Evolutionary conservation across 805 yeast species (phyloP).

Genomic region (Candida nemodendra): DNA sequence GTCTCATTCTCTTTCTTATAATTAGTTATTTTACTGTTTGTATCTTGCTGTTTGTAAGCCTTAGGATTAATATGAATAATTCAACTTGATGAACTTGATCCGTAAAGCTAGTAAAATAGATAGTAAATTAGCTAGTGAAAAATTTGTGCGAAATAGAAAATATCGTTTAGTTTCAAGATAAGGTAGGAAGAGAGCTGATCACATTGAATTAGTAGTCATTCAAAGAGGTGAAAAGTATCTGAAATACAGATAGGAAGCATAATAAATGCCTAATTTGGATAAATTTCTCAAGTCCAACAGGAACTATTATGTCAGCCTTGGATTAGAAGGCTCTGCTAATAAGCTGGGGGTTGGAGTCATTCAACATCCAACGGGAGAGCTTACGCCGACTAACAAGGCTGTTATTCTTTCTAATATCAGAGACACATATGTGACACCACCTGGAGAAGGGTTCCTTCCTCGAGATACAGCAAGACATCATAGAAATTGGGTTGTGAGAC

Average conservation of each 20-base stretch:
- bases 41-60: no score
- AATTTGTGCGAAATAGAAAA: background rate
- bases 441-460: slow-evolving; percentile 97
- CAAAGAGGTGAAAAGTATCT: no score
- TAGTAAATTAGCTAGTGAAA: slow-evolving; percentile 7
- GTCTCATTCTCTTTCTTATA: no score
- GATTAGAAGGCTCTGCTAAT: slow-evolving; percentile 96
- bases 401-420: slow-evolving; percentile 83
- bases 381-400: slow-evolving; percentile 59
- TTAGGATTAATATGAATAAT: no score
- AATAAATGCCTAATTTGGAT: slow-evolving; percentile 42
- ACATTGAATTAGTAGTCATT: no score
- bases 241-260: no score
- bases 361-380: slow-evolving; percentile 64
- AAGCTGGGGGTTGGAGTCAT: slow-evolving; percentile 93
- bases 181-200: no score
- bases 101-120: no score
- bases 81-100: no score
- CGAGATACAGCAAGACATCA: slow-evolving; percentile 97
- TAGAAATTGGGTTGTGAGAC: slow-evolving; percentile 86
- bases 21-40: no score
- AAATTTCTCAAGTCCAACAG: slow-evolving; percentile 39
- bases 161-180: no score
- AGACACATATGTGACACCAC: slow-evolving; percentile 94
- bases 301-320: slow-evolving; percentile 68